Evolutionary conservation across 805 yeast species (phyloP).

Genomic region (Vanderwaltozyma polyspora): DNA sequence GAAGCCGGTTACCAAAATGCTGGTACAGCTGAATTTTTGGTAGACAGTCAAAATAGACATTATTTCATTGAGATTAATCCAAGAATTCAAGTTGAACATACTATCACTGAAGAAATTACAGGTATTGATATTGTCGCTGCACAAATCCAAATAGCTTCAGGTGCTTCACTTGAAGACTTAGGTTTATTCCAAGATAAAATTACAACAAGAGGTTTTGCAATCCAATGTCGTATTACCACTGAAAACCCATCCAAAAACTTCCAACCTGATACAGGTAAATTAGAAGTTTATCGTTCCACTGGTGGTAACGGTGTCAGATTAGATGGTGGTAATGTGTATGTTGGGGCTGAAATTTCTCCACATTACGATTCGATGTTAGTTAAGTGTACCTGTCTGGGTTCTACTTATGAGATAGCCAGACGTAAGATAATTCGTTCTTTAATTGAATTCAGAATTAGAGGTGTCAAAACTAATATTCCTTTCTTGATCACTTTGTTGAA

Average conservation of each 20-base stretch:
- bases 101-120: slow-evolving; percentile 94
- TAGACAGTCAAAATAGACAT: slow-evolving; percentile 84
- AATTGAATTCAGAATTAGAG: slow-evolving; percentile 94
- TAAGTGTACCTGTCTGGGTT: slow-evolving; percentile 91
- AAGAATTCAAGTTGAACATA: slow-evolving; percentile 94
- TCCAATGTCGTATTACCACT: slow-evolving; percentile 96
- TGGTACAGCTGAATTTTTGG: slow-evolving; percentile 95
- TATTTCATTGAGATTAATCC: slow-evolving; percentile 97
- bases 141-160: slow-evolving; percentile 97
- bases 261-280: slow-evolving; percentile 96
- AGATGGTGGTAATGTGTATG: slow-evolving; percentile 96
- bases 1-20: slow-evolving; percentile 86
- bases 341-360: slow-evolving; percentile 90
- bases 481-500: slow-evolving; percentile 83
- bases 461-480: slow-evolving; percentile 96
- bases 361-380: slow-evolving; percentile 97
- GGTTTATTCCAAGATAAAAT: slow-evolving; percentile 88
- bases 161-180: slow-evolving; percentile 81
- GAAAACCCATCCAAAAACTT: slow-evolving; percentile 92
- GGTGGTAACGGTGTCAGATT: slow-evolving; percentile 98
- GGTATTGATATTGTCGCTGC: slow-evolving; percentile 97
- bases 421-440: slow-evolving; percentile 93
- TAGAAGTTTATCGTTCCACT: slow-evolving; percentile 92
- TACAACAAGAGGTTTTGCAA: slow-evolving; percentile 95
- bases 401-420: slow-evolving; percentile 89